phyloP scores from a whole-genome alignment of 2,329 filamentous ascomycete species.

The Paraphoma chrysanthemicola region DNA sequence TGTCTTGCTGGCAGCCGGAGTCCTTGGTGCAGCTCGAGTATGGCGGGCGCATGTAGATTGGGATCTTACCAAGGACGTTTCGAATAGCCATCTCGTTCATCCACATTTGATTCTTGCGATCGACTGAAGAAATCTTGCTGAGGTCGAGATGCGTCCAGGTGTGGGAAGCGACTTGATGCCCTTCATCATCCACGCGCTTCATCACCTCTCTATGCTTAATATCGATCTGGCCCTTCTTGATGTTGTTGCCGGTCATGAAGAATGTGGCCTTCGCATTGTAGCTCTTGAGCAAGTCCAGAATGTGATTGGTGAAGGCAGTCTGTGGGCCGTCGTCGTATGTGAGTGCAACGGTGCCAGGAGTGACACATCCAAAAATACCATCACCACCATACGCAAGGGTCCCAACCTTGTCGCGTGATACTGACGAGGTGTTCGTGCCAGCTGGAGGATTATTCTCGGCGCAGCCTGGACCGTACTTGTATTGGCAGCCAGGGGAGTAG shows the following conservation, averaged over 20 bases:
- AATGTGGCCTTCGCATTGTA: conserved; percentile 72
- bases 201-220: conserved; percentile 60
- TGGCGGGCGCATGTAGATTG: conserved; percentile 61
- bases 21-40: conserved; percentile 55
- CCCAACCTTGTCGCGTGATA: conserved; percentile 63
- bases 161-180: conserved; percentile 68
- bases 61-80: conserved; percentile 63
- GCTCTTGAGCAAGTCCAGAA: conserved; percentile 66
- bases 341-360: conserved; percentile 66
- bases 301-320: conserved; percentile 65
- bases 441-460: conserved; percentile 64
- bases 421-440: conserved; percentile 62
- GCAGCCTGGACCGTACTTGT: conserved; percentile 65
- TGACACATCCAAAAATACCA: conserved; percentile 62
- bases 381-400: conserved; percentile 62
- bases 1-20: conserved; percentile 45
- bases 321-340: conserved; percentile 72
- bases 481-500: conserved; percentile 67
- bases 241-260: conserved; percentile 67
- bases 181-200: conserved; percentile 61
- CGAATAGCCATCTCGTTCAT: conserved; percentile 64
- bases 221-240: conserved; percentile 64
- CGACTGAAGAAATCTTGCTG: conserved; percentile 50
- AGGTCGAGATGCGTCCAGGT: conserved; percentile 63
- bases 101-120: conserved; percentile 58